A percentile compares a stretch with the other conserved stretches of the same genome.
Evolutionary conservation across 768 basidiomycete species (phyloP).

Genomic region (Pisolithus tinctorius): DNA sequence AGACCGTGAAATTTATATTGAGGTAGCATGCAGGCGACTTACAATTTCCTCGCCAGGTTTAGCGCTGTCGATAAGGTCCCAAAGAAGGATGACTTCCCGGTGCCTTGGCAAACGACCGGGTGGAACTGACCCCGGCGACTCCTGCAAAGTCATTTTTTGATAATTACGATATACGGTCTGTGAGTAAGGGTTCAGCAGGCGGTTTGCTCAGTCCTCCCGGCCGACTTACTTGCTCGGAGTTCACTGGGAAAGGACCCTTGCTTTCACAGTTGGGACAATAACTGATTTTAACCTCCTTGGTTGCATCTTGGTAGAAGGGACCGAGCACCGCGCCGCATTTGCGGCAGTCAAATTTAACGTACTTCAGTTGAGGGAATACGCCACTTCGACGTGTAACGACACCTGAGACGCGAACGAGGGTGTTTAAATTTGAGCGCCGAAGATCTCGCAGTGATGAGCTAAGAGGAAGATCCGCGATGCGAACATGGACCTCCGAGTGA

Average conservation of each 20-base stretch:
- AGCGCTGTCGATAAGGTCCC: slow-evolving; percentile 97
- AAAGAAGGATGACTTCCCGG: slow-evolving; percentile 91
- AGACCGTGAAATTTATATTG: slow-evolving; percentile 6
- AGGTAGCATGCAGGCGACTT: slow-evolving; percentile 24
- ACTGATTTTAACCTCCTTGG: slow-evolving; percentile 88
- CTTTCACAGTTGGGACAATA: slow-evolving; percentile 93
- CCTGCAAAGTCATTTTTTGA: slow-evolving; percentile 97
- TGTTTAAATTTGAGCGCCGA: slow-evolving; percentile 87
- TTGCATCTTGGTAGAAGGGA: slow-evolving; percentile 97
- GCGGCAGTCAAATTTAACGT: slow-evolving; percentile 96
- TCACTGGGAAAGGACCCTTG: slow-evolving; percentile 92
- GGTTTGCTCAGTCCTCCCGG: not conserved
- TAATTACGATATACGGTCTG: slow-evolving; percentile 98
- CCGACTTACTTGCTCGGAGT: slow-evolving; percentile 80
- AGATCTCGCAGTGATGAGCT: slow-evolving; percentile 89
- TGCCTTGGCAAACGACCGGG: slow-evolving; percentile 96
- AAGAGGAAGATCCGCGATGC: slow-evolving; percentile 90
- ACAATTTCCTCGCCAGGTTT: slow-evolving; percentile 99
- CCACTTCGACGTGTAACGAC: slow-evolving; percentile 94
- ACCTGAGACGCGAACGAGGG: slow-evolving; percentile 89
- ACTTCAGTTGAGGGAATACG: slow-evolving; percentile 98
- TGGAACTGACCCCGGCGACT: slow-evolving; percentile 95
- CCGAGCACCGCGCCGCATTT: slow-evolving; percentile 94
- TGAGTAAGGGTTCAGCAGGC: not conserved
- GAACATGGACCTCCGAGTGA: slow-evolving; percentile 96